These are phyloP conservation scores for Aspergillus sp. DNA, from an alignment of 2,329 filamentous ascomycete species.

Conservation along the genomic window DNA sequence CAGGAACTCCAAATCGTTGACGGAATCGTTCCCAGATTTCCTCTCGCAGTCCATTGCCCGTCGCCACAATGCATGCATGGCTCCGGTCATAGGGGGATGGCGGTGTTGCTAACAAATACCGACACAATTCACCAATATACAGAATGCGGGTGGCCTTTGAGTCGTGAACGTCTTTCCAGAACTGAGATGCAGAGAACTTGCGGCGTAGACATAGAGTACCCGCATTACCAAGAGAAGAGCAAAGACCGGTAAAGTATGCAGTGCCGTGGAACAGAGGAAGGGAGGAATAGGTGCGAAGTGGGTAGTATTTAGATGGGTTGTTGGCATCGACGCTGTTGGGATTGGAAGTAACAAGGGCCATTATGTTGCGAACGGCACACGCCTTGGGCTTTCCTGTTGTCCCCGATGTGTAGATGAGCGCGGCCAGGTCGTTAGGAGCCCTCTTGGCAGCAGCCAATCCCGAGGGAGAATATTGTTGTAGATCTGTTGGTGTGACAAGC, in stretches of 20 bases:
- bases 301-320: slow-evolving; percentile 38
- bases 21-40: slow-evolving; percentile 48
- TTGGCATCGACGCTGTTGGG: slow-evolving; percentile 31
- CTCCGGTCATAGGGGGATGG: slow-evolving; percentile 41
- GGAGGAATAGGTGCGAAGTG: slow-evolving; percentile 43
- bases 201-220: slow-evolving; percentile 41
- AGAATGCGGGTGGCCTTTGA: slow-evolving; percentile 40
- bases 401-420: slow-evolving; percentile 46
- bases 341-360: slow-evolving; percentile 33
- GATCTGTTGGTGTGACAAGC: slow-evolving; percentile 16
- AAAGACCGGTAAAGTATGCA: slow-evolving; percentile 42
- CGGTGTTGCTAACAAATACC: slow-evolving; percentile 44
- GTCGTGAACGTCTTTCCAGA: slow-evolving; percentile 43
- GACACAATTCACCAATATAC: slow-evolving; percentile 47
- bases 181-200: slow-evolving; percentile 43
- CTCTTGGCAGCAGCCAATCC: slow-evolving; percentile 27
- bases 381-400: slow-evolving; percentile 47
- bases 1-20: slow-evolving; percentile 37
- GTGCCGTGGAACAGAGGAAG: slow-evolving; percentile 49
- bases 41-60: slow-evolving; percentile 44
- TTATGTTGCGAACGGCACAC: slow-evolving; percentile 37
- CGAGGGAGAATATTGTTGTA: slow-evolving; percentile 21
- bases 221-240: slow-evolving; percentile 35
- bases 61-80: slow-evolving; percentile 41
- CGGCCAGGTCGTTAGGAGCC: slow-evolving; percentile 28